A percentile compares a stretch with the other conserved stretches of the same genome.
phyloP scores from a whole-genome alignment of 805 yeast species.

The Wickerhamiella sergipiensis region DNA sequence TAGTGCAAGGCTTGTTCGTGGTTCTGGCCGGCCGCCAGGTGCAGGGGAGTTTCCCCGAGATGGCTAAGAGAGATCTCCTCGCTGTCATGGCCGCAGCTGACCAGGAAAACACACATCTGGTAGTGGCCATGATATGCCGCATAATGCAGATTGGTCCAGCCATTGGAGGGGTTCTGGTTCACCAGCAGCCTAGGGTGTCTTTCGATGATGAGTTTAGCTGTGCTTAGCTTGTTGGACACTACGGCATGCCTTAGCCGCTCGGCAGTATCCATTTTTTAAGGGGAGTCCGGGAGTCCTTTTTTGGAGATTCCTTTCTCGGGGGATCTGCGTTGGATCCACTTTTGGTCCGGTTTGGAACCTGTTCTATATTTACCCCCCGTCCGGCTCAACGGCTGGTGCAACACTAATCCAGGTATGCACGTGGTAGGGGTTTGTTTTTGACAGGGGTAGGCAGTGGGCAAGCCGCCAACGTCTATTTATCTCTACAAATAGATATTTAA shows the following conservation, averaged over 20 bases:
- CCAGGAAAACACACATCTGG: conserved; percentile 43
- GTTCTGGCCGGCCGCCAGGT: conserved; percentile 48
- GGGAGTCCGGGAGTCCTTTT: no score
- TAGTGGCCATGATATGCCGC: conserved; percentile 64
- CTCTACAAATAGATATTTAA: no score
- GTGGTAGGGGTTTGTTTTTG: not conserved
- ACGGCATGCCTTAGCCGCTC: conserved; percentile 57
- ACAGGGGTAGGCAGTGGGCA: not conserved
- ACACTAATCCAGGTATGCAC: not conserved
- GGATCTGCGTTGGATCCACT: no score
- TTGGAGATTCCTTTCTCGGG: no score
- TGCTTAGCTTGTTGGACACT: conserved; percentile 43
- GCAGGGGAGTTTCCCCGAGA: conserved; percentile 52
- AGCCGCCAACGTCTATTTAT: no score
- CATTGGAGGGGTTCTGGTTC: conserved; percentile 54
- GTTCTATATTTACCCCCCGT: not conserved
- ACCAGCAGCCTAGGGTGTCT: conserved; percentile 57
- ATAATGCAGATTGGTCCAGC: conserved; percentile 77
- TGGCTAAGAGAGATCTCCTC: conserved; percentile 38
- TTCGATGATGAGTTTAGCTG: conserved; percentile 50
- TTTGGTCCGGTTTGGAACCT: not conserved
- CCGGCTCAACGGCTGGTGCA: not conserved
- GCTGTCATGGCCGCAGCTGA: conserved; percentile 43
- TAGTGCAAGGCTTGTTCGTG: conserved; percentile 63
- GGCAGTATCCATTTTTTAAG: conserved; percentile 42